Conservation (phyloP, 2,329 filamentous ascomycete genomes). For the Leptodontidium sp. region DNA sequence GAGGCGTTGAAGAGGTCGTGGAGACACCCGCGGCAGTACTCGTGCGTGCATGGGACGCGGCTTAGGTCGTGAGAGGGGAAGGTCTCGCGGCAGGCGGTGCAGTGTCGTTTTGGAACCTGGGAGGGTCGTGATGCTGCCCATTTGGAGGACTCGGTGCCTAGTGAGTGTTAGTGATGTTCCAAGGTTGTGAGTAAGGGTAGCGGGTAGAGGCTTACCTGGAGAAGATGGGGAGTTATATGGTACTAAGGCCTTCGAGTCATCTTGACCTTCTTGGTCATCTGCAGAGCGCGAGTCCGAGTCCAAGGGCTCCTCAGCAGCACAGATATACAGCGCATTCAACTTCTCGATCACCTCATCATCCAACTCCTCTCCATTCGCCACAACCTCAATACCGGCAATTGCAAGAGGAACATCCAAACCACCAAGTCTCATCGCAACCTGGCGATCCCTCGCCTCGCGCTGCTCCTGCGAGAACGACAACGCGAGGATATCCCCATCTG, state of each 20-base stretch:
- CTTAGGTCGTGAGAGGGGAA: constrained; percentile 30
- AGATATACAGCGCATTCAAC: constrained; percentile 32
- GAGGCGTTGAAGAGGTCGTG: constrained; percentile 53
- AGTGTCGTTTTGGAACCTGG: constrained; percentile 14
- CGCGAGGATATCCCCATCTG: constrained; percentile 34
- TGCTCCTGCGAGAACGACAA: constrained; percentile 29
- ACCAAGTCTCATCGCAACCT: constrained; percentile 30
- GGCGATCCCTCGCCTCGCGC: constrained; percentile 29
- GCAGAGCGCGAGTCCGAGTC: neutral
- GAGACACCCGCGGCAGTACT: constrained; percentile 61
- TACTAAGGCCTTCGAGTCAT: constrained; percentile 1
- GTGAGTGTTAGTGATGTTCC: neutral
- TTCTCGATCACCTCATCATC: constrained; percentile 37
- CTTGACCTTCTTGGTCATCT: neutral
- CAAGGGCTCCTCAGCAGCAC: neutral
- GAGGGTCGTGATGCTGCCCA: constrained; percentile 17
- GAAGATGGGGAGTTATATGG: neutral
- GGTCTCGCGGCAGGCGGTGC: constrained; percentile 32
- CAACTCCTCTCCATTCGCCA: constrained; percentile 11
- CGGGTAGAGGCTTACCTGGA: neutral
- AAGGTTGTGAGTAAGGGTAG: neutral
- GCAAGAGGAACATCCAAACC: constrained; percentile 20
- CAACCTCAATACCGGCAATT: neutral
- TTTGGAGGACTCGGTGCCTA: constrained; percentile 23
- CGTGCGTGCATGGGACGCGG: constrained; percentile 52